Conservation (phyloP, 1,284 basidiomycete genomes). For the Ceratobasidium sp. region DNA sequence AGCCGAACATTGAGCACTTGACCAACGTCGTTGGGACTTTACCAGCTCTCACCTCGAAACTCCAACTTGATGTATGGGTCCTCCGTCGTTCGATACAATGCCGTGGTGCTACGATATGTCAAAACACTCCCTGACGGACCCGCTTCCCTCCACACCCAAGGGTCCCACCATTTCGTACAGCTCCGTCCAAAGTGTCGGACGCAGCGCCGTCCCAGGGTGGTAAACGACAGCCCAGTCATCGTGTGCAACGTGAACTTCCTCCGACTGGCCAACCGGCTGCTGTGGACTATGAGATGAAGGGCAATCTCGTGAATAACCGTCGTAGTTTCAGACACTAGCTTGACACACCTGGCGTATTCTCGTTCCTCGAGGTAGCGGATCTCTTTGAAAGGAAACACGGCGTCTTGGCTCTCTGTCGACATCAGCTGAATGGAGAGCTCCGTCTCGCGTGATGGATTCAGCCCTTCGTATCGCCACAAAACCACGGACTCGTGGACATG, state of each 20-base stretch:
- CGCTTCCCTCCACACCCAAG: slow-evolving; percentile 16
- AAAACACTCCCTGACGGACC: neutral
- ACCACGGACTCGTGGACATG: slow-evolving; percentile 11
- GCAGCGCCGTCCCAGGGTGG: slow-evolving; percentile 2
- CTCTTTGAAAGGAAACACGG: slow-evolving; percentile 5
- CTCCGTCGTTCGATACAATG: neutral
- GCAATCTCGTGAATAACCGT: neutral
- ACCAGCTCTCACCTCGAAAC: slow-evolving; percentile 1
- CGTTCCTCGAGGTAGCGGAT: slow-evolving; percentile 1
- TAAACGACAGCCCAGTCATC: neutral
- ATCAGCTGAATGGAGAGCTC: neutral
- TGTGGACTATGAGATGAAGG: neutral
- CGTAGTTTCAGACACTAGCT: neutral
- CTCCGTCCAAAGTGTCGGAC: neutral
- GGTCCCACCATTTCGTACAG: slow-evolving; percentile 7
- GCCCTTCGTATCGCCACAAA: neutral
- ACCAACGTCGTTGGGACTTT: too few relatives aligned
- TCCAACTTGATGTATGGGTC: neutral
- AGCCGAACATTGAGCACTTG: too few relatives aligned
- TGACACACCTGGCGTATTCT: slow-evolving; percentile 3
- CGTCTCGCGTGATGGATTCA: neutral
- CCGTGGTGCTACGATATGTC: neutral
- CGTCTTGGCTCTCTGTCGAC: neutral
- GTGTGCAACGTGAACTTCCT: neutral
- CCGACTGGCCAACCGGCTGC: neutral